Evolutionary conservation across 2,329 filamentous ascomycete genomes (phyloP).

Genomic region (Colletotrichum sp.): DNA sequence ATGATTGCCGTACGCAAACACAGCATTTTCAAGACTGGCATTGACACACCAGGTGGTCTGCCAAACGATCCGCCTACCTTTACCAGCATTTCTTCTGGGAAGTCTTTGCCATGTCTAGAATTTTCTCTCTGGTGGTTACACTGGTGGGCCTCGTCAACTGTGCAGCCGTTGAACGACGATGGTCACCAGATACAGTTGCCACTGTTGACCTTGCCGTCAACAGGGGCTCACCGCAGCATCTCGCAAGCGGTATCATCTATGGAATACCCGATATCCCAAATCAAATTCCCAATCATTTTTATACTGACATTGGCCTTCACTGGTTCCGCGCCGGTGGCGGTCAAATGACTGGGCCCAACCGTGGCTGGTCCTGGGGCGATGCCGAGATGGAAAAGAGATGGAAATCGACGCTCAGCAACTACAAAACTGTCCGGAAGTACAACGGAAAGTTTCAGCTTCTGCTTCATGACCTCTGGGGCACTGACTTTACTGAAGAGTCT

Average conservation of each 20-base stretch:
- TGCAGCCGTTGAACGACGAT: not conserved
- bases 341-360: not conserved
- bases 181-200: not conserved
- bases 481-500: not conserved
- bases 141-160: not conserved
- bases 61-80: not conserved
- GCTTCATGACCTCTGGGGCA: not conserved
- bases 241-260: not conserved
- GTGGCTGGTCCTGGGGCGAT: not conserved
- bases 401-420: constrained; percentile 1
- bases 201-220: not conserved
- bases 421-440: not conserved
- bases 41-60: too few relatives aligned
- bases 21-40: not conserved
- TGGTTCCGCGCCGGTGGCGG: not conserved
- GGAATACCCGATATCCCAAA: not conserved
- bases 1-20: not conserved
- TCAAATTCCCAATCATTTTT: not conserved
- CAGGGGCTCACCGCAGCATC: not conserved
- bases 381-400: not conserved
- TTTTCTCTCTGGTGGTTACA: not conserved
- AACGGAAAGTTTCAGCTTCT: not conserved
- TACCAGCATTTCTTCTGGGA: not conserved
- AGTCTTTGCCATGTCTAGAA: not conserved
- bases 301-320: not conserved